Evolutionary conservation across 2,329 filamentous ascomycete species (phyloP).

Genomic region (Xylaria sp.): DNA sequence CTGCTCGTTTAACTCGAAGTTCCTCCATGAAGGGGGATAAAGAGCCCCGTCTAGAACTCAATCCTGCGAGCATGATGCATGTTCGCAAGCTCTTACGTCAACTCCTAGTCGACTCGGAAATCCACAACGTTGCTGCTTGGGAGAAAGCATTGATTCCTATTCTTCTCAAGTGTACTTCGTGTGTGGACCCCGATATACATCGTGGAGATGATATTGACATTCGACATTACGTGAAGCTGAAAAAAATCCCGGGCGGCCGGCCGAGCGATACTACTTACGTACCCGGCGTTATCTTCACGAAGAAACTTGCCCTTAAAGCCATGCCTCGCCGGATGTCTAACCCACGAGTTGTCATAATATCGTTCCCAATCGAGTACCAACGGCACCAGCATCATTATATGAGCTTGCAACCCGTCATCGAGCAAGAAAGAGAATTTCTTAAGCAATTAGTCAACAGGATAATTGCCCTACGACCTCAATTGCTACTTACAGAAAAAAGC

Average conservation of each 20-base stretch:
- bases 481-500: constrained; percentile 91
- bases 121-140: constrained; percentile 82
- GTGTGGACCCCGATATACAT: constrained; percentile 92
- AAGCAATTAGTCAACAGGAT: constrained; percentile 93
- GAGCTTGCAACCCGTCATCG: constrained; percentile 96
- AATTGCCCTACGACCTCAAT: constrained; percentile 81
- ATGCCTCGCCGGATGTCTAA: constrained; percentile 89
- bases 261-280: constrained; percentile 96
- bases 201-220: constrained; percentile 96
- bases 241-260: constrained; percentile 91
- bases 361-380: constrained; percentile 95
- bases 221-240: constrained; percentile 95
- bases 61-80: constrained; percentile 86
- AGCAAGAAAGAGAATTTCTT: constrained; percentile 94
- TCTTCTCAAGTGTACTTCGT: constrained; percentile 88
- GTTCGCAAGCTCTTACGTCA: constrained; percentile 87
- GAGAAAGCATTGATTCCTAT: constrained; percentile 91
- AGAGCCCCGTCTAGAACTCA: constrained; percentile 82
- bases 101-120: constrained; percentile 78
- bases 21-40: constrained; percentile 82
- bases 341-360: constrained; percentile 90
- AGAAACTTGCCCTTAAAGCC: constrained; percentile 94
- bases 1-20: constrained; percentile 73
- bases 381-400: constrained; percentile 95
- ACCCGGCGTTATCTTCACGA: constrained; percentile 95